Evolutionary conservation across 2,329 filamentous ascomycete genomes (phyloP).

Genomic region (Ophiostoma sp.): DNA sequence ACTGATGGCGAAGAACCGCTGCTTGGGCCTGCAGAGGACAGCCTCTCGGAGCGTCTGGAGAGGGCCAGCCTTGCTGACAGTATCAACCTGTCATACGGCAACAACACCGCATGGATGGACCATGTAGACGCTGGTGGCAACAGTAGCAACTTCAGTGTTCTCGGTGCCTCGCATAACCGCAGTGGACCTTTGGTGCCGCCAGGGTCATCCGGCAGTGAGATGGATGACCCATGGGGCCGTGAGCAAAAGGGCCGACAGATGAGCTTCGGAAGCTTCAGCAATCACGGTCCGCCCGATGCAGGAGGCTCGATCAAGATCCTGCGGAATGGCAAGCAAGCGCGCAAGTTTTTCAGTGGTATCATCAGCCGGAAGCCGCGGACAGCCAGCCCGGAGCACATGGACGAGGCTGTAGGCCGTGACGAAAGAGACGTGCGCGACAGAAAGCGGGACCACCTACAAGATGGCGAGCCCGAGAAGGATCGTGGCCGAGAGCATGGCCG

Average conservation of each 20-base stretch:
- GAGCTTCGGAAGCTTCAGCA: slow-evolving; percentile 27
- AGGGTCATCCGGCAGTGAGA: slow-evolving; percentile 49
- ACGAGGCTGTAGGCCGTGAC: background rate
- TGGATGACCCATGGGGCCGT: slow-evolving; percentile 31
- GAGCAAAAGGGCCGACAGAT: slow-evolving; percentile 29
- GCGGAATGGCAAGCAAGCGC: slow-evolving; percentile 38
- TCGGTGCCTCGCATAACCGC: background rate
- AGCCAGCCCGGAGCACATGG: slow-evolving; percentile 30
- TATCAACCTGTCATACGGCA: slow-evolving; percentile 36
- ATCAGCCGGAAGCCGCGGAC: slow-evolving; percentile 35
- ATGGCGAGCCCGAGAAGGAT: background rate
- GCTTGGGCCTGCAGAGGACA: slow-evolving; percentile 29
- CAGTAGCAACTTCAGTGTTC: slow-evolving; percentile 3
- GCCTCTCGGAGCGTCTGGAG: slow-evolving; percentile 46
- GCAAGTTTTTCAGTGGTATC: slow-evolving; percentile 40
- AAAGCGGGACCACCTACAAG: background rate
- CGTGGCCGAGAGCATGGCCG: background rate
- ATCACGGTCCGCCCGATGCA: slow-evolving; percentile 31
- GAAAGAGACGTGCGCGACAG: slow-evolving; percentile 8
- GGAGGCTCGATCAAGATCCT: slow-evolving; percentile 35
- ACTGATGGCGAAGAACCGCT: slow-evolving; percentile 29
- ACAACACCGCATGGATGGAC: slow-evolving; percentile 25
- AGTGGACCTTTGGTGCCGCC: slow-evolving; percentile 33
- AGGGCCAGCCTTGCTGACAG: slow-evolving; percentile 38
- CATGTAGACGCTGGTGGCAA: slow-evolving; percentile 13